A percentile compares a stretch with the other conserved stretches of the same genome.
Evolutionary conservation across 2,329 filamentous ascomycete species (phyloP).

Genomic region (Apiospora arundinis): DNA sequence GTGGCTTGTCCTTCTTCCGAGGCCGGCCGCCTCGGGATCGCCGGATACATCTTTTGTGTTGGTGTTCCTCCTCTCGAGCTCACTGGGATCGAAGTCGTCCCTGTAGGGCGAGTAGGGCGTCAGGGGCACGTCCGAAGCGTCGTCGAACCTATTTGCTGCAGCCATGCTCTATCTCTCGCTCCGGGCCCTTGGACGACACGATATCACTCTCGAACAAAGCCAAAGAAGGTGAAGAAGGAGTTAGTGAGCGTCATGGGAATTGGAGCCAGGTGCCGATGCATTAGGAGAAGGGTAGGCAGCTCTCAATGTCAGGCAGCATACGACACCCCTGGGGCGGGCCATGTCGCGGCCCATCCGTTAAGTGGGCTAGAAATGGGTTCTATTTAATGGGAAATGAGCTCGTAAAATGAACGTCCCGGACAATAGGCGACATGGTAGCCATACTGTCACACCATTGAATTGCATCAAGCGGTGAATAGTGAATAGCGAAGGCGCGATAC

Average conservation of each 20-base stretch:
- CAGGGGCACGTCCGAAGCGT: conserved; percentile 1
- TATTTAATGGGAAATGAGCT: conserved; percentile 5
- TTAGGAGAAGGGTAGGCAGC: neutral
- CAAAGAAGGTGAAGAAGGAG: neutral
- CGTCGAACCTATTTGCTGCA: neutral
- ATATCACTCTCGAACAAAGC: neutral
- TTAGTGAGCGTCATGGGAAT: neutral
- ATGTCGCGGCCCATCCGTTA: conserved; percentile 10
- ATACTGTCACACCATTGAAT: conserved; percentile 2
- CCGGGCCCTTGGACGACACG: neutral
- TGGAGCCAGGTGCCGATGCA: neutral
- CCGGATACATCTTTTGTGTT: neutral
- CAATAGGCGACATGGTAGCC: conserved; percentile 2
- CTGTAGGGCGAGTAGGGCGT: neutral
- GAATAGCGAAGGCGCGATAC: neutral
- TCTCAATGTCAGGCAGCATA: neutral
- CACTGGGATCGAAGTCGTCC: conserved; percentile 4
- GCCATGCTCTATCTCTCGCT: neutral
- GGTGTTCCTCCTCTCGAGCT: neutral
- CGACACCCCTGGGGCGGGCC: neutral
- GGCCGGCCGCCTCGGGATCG: neutral
- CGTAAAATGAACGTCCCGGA: neutral
- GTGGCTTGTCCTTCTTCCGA: neutral
- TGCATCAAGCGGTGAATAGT: neutral
- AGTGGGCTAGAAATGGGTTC: conserved; percentile 17